Percentiles rank a stretch among this genome's conserved stretches.
Conservation (phyloP, 2,329 filamentous ascomycete genomes). For the Colletotrichum sp. region DNA sequence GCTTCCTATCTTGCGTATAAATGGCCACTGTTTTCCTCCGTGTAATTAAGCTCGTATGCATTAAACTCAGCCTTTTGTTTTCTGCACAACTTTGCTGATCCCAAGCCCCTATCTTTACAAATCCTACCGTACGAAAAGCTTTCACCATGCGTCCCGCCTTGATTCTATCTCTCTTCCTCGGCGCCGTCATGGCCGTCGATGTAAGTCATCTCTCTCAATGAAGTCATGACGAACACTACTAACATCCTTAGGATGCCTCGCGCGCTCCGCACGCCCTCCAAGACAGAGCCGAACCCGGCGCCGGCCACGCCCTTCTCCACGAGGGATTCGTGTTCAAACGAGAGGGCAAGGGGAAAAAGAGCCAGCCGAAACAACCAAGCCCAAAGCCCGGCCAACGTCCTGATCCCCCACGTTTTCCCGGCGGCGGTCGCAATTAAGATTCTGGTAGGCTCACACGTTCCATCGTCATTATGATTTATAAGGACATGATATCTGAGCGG, state of each 20-base stretch:
- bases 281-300: neutral
- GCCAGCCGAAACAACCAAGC: neutral
- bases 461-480: fast-evolving
- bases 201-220: neutral
- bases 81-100: neutral
- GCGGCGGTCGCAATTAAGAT: neutral
- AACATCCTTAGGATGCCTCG: neutral
- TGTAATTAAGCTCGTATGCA: neutral
- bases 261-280: neutral
- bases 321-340: neutral
- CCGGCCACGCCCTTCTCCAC: too few species aligned
- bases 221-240: neutral
- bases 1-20: neutral
- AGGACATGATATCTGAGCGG: neutral
- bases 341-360: neutral
- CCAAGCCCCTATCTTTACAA: neutral
- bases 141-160: neutral
- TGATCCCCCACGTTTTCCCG: neutral
- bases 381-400: neutral
- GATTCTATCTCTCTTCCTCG: neutral
- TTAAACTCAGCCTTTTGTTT: neutral
- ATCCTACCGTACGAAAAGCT: neutral
- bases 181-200: neutral
- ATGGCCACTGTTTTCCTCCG: neutral
- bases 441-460: fast-evolving